Evolutionary conservation across 2,329 filamentous ascomycete species (phyloP).

Genomic region (Moelleriella libera): DNA sequence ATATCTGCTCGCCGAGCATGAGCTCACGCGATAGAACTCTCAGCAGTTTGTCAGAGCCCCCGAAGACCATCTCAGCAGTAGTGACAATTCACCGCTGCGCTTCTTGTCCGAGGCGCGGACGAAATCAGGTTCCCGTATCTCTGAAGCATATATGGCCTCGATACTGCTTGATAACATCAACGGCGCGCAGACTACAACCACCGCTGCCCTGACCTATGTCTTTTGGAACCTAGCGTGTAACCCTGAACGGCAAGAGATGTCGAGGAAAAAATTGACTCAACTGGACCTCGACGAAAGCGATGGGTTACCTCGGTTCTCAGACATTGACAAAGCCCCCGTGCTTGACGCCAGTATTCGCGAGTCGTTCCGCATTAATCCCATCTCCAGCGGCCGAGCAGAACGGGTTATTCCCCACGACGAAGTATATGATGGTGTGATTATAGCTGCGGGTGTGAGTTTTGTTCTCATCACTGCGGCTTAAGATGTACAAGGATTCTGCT

Average conservation of each 20-base stretch:
- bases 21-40: constrained; percentile 3
- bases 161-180: constrained; percentile 4
- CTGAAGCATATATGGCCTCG: constrained; percentile 1
- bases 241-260: not conserved
- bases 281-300: not conserved
- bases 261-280: constrained; percentile 1
- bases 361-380: not conserved
- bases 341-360: constrained; percentile 3
- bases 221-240: constrained; percentile 3
- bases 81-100: constrained; percentile 2
- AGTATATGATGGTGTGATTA: not conserved
- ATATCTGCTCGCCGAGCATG: constrained; percentile 3
- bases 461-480: not conserved
- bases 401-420: constrained; percentile 1
- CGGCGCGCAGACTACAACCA: constrained; percentile 2
- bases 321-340: constrained; percentile 1
- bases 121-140: not conserved
- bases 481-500: not conserved
- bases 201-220: constrained; percentile 1
- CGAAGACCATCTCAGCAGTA: not conserved
- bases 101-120: constrained; percentile 2
- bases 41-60: not conserved
- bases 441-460: constrained; percentile 1
- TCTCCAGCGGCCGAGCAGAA: constrained; percentile 3
- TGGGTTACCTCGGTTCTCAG: constrained; percentile 1